phyloP scores from a whole-genome alignment of 2,329 filamentous ascomycete species.

The Malbranchea cinnamomea region DNA sequence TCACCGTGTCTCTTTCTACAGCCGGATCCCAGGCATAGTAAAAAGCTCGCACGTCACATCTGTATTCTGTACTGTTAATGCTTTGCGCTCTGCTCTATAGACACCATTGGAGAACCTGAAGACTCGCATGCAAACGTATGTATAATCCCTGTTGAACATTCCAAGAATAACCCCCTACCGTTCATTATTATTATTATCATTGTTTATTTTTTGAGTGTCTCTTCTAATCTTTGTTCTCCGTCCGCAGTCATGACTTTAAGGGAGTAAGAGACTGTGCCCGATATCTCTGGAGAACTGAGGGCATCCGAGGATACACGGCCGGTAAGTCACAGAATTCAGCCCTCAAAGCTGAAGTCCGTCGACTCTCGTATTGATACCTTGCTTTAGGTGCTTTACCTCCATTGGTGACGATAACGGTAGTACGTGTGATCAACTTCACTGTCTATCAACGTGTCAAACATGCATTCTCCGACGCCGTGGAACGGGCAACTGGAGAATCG shows the following conservation, averaged over 20 bases:
- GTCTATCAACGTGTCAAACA: constrained; percentile 31
- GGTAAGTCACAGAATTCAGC: constrained; percentile 18
- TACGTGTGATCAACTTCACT: constrained; percentile 32
- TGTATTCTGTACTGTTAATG: background rate
- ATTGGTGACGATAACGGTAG: constrained; percentile 30
- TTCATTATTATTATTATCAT: too few species aligned
- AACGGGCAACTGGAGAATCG: constrained; percentile 26
- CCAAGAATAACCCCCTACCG: too few species aligned
- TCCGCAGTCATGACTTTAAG: constrained; percentile 28
- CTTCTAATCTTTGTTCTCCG: background rate
- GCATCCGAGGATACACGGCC: constrained; percentile 32
- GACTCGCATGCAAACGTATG: constrained; percentile 36
- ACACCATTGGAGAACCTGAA: constrained; percentile 35
- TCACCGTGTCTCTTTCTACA: constrained; percentile 8
- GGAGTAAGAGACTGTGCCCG: constrained; percentile 28
- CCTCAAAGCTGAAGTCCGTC: background rate
- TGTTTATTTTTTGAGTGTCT: background rate
- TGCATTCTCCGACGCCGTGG: constrained; percentile 24
- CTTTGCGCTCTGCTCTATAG: constrained; percentile 16
- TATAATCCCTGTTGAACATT: too few species aligned
- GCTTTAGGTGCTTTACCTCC: constrained; percentile 28
- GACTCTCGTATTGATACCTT: constrained; percentile 4
- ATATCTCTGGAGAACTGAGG: constrained; percentile 33
- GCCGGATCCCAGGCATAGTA: background rate
- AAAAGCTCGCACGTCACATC: too few species aligned